phyloP scores from a whole-genome alignment of 2,329 filamentous ascomycete genomes.

The Monilinia fructicola region DNA sequence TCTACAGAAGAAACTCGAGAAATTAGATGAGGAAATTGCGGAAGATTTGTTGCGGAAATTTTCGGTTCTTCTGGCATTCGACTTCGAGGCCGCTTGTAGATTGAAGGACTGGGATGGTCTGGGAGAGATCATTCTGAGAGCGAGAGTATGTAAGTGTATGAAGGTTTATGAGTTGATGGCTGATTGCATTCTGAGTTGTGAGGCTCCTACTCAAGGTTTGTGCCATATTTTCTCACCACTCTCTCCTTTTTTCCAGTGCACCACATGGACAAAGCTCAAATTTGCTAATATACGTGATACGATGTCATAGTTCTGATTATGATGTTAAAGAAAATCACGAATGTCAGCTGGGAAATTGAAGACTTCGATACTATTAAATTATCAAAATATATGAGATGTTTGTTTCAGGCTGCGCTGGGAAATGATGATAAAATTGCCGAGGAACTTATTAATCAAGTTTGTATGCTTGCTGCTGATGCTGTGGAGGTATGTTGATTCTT shows the following conservation, averaged over 20 bases:
- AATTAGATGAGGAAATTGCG: slow-evolving; percentile 46
- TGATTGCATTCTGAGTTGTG: slow-evolving; percentile 59
- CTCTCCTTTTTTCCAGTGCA: slow-evolving; percentile 16
- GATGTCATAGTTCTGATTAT: slow-evolving; percentile 37
- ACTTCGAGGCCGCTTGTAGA: slow-evolving; percentile 72
- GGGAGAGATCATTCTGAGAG: slow-evolving; percentile 56
- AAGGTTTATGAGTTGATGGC: slow-evolving; percentile 61
- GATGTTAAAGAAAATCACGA: slow-evolving; percentile 66
- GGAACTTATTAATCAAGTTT: slow-evolving; percentile 63
- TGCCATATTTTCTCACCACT: not conserved
- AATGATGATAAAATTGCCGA: slow-evolving; percentile 53
- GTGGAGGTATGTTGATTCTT: slow-evolving; percentile 44
- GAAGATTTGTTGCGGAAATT: slow-evolving; percentile 61
- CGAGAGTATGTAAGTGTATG: slow-evolving; percentile 47
- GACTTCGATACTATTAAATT: slow-evolving; percentile 59
- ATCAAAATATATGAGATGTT: slow-evolving; percentile 74
- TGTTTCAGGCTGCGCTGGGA: slow-evolving; percentile 67
- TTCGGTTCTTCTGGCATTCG: slow-evolving; percentile 67
- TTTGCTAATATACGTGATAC: not conserved
- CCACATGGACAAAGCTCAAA: not conserved
- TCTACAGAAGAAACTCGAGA: slow-evolving; percentile 45
- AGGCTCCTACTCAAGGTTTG: slow-evolving; percentile 52
- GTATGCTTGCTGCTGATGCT: slow-evolving; percentile 52
- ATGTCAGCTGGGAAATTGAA: slow-evolving; percentile 61
- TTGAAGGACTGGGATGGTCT: slow-evolving; percentile 69